Evolutionary conservation across 2,329 filamentous ascomycete genomes (phyloP).

Genomic region (Fusarium keratoplasticum): DNA sequence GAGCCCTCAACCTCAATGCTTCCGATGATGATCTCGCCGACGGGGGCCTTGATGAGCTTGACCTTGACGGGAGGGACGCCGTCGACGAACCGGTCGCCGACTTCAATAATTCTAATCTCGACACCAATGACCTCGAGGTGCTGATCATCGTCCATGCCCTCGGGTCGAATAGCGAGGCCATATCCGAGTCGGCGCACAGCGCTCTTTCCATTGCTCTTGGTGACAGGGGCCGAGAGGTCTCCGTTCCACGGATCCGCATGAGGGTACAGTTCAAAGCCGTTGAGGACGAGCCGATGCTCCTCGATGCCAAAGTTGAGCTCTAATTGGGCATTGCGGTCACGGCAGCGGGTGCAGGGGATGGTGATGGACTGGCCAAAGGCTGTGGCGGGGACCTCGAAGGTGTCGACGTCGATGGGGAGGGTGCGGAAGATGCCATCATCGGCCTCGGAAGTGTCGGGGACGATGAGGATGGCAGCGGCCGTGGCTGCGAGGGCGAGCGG

Average conservation of each 20-base stretch:
- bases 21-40: constrained; percentile 66
- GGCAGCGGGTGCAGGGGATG: constrained; percentile 67
- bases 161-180: constrained; percentile 56
- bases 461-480: constrained; percentile 63
- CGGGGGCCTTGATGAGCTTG: constrained; percentile 69
- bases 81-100: constrained; percentile 67
- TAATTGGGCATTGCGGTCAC: constrained; percentile 58
- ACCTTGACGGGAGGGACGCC: constrained; percentile 68
- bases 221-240: constrained; percentile 59
- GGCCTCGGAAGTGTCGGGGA: constrained; percentile 59
- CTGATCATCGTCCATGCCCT: constrained; percentile 62
- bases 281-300: constrained; percentile 63
- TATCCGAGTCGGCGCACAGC: constrained; percentile 61
- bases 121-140: constrained; percentile 64
- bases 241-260: constrained; percentile 59
- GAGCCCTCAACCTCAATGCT: constrained; percentile 55
- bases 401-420: constrained; percentile 50
- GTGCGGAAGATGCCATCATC: constrained; percentile 57
- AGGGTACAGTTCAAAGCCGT: constrained; percentile 71
- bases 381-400: constrained; percentile 52
- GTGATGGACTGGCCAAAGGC: constrained; percentile 55
- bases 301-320: constrained; percentile 67
- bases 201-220: constrained; percentile 53
- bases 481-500: constrained; percentile 49
- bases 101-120: constrained; percentile 69